A percentile compares a stretch with the other conserved stretches of the same genome.
These are phyloP conservation scores for Aspergillus sclerotialis DNA, from an alignment of 2,329 filamentous ascomycete species.

Conservation along the genomic window DNA sequence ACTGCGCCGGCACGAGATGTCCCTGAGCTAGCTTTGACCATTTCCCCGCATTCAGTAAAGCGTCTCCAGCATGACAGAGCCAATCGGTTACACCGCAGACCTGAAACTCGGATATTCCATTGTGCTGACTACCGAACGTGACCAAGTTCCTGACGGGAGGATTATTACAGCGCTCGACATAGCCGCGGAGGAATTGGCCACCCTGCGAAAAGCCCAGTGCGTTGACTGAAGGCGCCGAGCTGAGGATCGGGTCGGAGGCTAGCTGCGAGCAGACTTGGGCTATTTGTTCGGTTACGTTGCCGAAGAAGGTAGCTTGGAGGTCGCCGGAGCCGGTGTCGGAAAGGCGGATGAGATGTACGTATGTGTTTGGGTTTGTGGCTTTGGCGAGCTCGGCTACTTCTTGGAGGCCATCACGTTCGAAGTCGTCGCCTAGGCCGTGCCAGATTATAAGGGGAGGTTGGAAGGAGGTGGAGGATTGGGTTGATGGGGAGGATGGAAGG, in stretches of 20 bases:
- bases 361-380: constrained; percentile 69
- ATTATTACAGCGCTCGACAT: constrained; percentile 77
- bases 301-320: constrained; percentile 79
- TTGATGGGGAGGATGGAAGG: constrained; percentile 12
- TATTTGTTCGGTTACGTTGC: constrained; percentile 77
- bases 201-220: constrained; percentile 93
- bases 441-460: constrained; percentile 88
- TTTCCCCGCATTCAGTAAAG: constrained; percentile 68
- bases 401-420: constrained; percentile 66
- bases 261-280: constrained; percentile 70
- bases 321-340: constrained; percentile 61
- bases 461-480: constrained; percentile 15
- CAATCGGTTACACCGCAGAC: constrained; percentile 65
- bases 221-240: constrained; percentile 75
- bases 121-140: constrained; percentile 87
- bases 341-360: constrained; percentile 72
- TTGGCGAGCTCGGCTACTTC: constrained; percentile 65
- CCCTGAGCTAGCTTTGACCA: constrained; percentile 74
- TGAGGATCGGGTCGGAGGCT: constrained; percentile 67
- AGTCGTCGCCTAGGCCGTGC: constrained; percentile 71
- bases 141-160: constrained; percentile 71
- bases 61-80: constrained; percentile 74
- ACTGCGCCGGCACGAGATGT: constrained; percentile 84
- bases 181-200: constrained; percentile 88
- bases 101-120: constrained; percentile 80